These are phyloP conservation scores for Phytophthora sojae DNA, from an alignment of 352 stramenopile genomes.

Conservation along the genomic window DNA sequence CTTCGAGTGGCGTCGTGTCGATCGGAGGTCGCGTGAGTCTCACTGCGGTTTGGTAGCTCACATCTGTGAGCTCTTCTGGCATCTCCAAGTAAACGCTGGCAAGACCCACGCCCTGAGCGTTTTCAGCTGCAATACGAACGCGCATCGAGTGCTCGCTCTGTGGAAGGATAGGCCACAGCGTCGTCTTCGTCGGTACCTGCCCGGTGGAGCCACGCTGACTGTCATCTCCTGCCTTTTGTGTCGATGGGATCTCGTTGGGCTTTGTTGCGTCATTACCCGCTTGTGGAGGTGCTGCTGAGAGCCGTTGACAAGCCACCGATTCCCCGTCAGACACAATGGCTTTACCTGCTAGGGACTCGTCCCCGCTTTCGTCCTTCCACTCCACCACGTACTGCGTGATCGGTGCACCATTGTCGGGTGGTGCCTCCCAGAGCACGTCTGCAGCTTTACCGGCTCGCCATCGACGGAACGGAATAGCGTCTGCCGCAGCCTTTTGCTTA, in stretches of 20 bases:
- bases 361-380: conserved; percentile 65
- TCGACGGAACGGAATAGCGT: conserved; percentile 66
- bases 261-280: not conserved
- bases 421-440: conserved; percentile 74
- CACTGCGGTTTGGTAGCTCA: conserved; percentile 64
- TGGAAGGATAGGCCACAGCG: conserved; percentile 68
- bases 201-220: not conserved
- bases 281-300: conserved; percentile 1
- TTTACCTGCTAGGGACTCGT: conserved; percentile 32
- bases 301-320: conserved; percentile 23
- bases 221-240: not conserved
- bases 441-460: conserved; percentile 78
- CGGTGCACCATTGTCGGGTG: conserved; percentile 61
- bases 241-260: not conserved
- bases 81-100: conserved; percentile 65
- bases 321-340: conserved; percentile 23
- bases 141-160: conserved; percentile 53
- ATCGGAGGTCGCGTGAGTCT: conserved; percentile 42
- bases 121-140: conserved; percentile 68
- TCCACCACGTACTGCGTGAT: conserved; percentile 79
- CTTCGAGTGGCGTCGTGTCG: conserved; percentile 59
- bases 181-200: conserved; percentile 52
- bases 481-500: conserved; percentile 37
- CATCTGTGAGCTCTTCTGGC: conserved; percentile 58
- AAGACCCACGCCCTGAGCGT: conserved; percentile 63